Conservation (phyloP, 352 stramenopile genomes). For the Blastocystis sp. region DNA sequence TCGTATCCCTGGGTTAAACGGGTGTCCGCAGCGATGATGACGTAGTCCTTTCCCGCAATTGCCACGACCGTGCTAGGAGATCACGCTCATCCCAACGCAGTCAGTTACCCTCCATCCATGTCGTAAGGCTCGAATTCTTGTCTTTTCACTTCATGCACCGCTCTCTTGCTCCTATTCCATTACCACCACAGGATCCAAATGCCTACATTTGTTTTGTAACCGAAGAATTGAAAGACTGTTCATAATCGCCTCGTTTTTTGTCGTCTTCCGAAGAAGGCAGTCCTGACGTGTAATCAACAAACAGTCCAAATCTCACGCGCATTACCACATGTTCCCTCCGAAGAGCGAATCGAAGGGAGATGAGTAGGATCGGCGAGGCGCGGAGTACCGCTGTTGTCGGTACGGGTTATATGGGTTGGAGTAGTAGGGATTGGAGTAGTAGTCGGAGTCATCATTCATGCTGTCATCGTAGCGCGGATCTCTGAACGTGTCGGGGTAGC, state of each 20-base stretch:
- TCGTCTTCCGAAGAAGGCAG: background rate
- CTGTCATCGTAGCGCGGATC: constrained; percentile 27
- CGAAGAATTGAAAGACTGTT: background rate
- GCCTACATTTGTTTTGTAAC: background rate
- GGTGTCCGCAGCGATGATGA: constrained; percentile 90
- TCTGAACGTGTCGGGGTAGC: background rate
- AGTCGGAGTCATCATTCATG: background rate
- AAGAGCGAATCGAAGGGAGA: constrained; percentile 41
- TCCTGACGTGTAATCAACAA: constrained; percentile 13
- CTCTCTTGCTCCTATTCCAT: constrained; percentile 24
- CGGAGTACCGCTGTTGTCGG: background rate
- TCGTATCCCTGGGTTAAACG: constrained; percentile 90
- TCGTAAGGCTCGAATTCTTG: constrained; percentile 70
- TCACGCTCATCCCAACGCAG: background rate
- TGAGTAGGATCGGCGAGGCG: background rate
- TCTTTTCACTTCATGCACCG: constrained; percentile 34
- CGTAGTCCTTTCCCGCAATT: constrained; percentile 90
- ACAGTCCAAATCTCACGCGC: background rate
- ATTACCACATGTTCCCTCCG: constrained; percentile 39
- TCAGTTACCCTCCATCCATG: constrained; percentile 71
- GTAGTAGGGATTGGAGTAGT: constrained; percentile 10
- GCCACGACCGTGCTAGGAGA: constrained; percentile 78
- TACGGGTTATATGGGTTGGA: constrained; percentile 50
- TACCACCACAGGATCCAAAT: background rate
- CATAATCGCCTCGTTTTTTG: background rate